phyloP scores from a whole-genome alignment of 1,284 basidiomycete genomes.

The Moniliella sp. region DNA sequence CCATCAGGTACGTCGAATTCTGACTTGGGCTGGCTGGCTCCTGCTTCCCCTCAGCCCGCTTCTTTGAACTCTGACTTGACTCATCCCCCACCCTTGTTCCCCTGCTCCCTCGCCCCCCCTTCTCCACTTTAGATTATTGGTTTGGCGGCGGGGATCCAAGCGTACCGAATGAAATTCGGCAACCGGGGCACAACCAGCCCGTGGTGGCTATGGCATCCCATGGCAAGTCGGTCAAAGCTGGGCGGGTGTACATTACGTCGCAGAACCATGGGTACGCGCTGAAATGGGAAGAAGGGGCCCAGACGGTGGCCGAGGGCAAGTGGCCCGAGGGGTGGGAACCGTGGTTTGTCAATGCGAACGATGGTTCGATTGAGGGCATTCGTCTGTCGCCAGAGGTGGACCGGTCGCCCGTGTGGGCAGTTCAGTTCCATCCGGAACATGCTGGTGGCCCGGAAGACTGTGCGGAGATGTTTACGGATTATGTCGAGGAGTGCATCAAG shows the following conservation, averaged over 20 bases:
- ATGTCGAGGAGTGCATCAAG: too few relatives aligned
- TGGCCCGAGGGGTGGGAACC: conserved; percentile 30
- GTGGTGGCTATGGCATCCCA: conserved; percentile 74
- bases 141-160: conserved; percentile 82
- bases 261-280: conserved; percentile 39
- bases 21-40: too few relatives aligned
- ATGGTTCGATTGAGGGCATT: conserved; percentile 29
- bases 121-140: too few relatives aligned
- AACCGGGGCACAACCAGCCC: conserved; percentile 98
- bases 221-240: conserved; percentile 66
- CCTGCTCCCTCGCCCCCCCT: too few relatives aligned
- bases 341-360: conserved; percentile 32
- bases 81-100: too few relatives aligned
- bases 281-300: conserved; percentile 18
- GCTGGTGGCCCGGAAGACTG: conserved; percentile 31
- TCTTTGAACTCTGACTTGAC: too few relatives aligned
- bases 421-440: conserved; percentile 32
- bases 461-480: conserved; percentile 29
- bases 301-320: conserved; percentile 35
- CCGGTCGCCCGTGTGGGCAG: conserved; percentile 20
- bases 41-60: too few relatives aligned
- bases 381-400: conserved; percentile 7
- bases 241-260: conserved; percentile 80
- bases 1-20: too few relatives aligned
- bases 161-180: conserved; percentile 89